Percentiles rank a stretch among this genome's conserved stretches.
Evolutionary conservation across 2,329 filamentous ascomycete species (phyloP).

Genomic region (Fusarium verrucosum): DNA sequence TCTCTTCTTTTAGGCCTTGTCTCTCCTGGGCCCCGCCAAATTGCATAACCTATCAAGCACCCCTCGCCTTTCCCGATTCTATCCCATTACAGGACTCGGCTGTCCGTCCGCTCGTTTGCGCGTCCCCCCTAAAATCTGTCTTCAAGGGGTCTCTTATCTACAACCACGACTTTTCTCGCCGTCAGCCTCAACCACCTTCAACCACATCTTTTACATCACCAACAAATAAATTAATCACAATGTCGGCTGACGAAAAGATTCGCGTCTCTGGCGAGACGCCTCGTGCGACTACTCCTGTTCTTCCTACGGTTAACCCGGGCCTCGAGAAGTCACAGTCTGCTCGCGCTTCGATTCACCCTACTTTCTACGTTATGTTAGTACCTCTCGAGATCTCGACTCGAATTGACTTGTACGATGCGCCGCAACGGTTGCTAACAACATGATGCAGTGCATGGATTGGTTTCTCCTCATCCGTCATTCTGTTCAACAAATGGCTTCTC

Average conservation of each 20-base stretch:
- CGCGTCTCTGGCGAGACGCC: constrained; percentile 82
- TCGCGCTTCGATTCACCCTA: constrained; percentile 75
- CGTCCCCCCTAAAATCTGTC: constrained; percentile 49
- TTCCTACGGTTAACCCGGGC: constrained; percentile 83
- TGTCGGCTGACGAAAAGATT: constrained; percentile 76
- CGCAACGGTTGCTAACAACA: constrained; percentile 18
- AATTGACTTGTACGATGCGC: constrained; percentile 2
- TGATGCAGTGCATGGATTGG: constrained; percentile 84
- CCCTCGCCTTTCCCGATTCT: constrained; percentile 44
- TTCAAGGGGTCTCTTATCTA: constrained; percentile 42
- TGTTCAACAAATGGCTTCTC: constrained; percentile 99
- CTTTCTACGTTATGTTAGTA: constrained; percentile 81
- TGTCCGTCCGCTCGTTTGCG: constrained; percentile 55
- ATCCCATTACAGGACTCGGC: constrained; percentile 47
- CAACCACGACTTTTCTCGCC: constrained; percentile 34
- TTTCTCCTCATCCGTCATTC: constrained; percentile 91
- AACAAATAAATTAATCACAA: constrained; percentile 57
- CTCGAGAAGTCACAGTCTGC: constrained; percentile 74
- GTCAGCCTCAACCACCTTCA: constrained; percentile 23
- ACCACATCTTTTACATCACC: constrained; percentile 41
- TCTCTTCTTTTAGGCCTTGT: constrained; percentile 46
- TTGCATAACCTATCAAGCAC: constrained; percentile 50
- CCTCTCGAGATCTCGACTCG: neutral
- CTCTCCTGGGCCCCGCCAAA: constrained; percentile 46
- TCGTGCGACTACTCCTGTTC: constrained; percentile 68